A percentile compares a stretch with the other conserved stretches of the same genome.
These are phyloP conservation scores for Ophiostoma australiae DNA, from an alignment of 2,329 filamentous ascomycete genomes.

Conservation along the genomic window DNA sequence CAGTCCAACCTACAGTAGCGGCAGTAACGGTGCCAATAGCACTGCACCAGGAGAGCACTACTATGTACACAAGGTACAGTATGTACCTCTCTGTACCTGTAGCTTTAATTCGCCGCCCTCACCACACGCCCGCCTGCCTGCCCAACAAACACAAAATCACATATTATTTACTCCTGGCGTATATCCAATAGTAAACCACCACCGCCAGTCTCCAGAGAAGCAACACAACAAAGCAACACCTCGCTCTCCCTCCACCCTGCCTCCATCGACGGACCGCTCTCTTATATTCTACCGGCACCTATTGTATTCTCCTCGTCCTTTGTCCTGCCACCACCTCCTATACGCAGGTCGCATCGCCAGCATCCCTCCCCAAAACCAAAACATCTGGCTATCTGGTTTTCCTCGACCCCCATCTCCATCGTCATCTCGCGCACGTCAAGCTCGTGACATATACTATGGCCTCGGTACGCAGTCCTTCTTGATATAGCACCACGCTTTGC, in stretches of 20 bases:
- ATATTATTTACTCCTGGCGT: slow-evolving; percentile 6
- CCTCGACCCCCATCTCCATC: background rate
- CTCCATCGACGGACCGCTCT: background rate
- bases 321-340: background rate
- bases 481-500: background rate
- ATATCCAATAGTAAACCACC: background rate
- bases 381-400: background rate
- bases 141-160: slow-evolving; percentile 14
- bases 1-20: background rate
- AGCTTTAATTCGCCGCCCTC: slow-evolving; percentile 4
- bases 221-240: background rate
- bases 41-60: background rate
- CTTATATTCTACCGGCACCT: background rate
- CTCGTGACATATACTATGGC: slow-evolving; percentile 21
- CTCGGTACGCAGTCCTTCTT: slow-evolving; percentile 21
- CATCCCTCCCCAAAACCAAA: background rate
- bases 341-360: background rate
- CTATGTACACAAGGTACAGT: background rate
- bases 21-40: background rate
- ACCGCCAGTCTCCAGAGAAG: background rate
- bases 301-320: background rate
- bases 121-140: slow-evolving; percentile 7
- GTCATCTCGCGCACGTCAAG: background rate
- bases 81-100: background rate
- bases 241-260: background rate